These are phyloP conservation scores for Myxozyma kluyveri DNA, from an alignment of 805 yeast genomes.

Conservation along the genomic window DNA sequence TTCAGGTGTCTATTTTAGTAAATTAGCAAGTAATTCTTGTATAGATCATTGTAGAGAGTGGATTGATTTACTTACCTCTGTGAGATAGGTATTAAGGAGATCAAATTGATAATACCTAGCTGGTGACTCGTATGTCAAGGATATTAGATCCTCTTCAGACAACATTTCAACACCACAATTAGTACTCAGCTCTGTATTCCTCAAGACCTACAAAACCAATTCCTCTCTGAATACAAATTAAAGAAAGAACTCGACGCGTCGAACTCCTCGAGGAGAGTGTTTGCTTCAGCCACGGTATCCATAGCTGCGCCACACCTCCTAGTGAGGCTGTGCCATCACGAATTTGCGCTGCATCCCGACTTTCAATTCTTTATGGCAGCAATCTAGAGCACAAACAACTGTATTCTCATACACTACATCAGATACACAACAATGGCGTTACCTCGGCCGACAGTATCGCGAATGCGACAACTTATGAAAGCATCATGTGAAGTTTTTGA, in stretches of 20 bases:
- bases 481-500: slow-evolving; percentile 66
- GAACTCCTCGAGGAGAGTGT: not conserved
- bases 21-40: not conserved
- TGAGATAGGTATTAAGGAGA: slow-evolving; percentile 10
- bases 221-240: not conserved
- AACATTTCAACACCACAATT: not conserved
- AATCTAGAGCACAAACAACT: not conserved
- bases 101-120: slow-evolving; percentile 18
- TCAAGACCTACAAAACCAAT: not conserved
- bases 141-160: not conserved
- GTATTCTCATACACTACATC: not conserved
- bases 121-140: slow-evolving; percentile 12
- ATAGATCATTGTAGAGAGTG: not conserved
- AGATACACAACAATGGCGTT: not conserved
- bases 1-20: slow-evolving; percentile 7
- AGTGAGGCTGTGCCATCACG: too few relatives aligned
- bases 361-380: not conserved
- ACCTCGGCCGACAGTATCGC: slow-evolving; percentile 41
- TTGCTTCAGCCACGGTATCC: slow-evolving; percentile 4
- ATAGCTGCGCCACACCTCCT: too few relatives aligned
- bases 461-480: slow-evolving; percentile 57
- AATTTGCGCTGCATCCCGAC: too few relatives aligned
- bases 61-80: slow-evolving; percentile 10
- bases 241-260: not conserved
- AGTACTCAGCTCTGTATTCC: not conserved